Conservation (phyloP, 2,329 filamentous ascomycete genomes). For the Pleoardoris graminearum region DNA sequence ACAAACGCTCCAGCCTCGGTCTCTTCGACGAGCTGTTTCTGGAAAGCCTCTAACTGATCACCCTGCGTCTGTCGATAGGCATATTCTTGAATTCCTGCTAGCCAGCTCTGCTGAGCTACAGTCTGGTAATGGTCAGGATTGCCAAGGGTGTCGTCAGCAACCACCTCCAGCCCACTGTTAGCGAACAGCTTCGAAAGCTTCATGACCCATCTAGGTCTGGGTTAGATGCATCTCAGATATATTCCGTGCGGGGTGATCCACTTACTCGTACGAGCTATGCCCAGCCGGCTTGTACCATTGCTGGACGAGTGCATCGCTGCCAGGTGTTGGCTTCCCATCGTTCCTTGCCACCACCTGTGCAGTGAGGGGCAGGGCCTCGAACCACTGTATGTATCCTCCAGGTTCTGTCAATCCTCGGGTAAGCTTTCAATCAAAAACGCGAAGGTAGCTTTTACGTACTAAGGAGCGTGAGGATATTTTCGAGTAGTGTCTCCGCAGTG, state of each 20-base stretch:
- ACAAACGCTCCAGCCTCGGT: constrained; percentile 4
- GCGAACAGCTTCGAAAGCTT: constrained; percentile 1
- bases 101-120: constrained; percentile 5
- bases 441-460: constrained; percentile 20
- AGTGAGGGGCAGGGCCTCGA: constrained; percentile 9
- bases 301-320: constrained; percentile 10
- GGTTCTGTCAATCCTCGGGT: constrained; percentile 11
- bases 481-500: constrained; percentile 23
- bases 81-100: constrained; percentile 8
- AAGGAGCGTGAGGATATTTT: constrained; percentile 31
- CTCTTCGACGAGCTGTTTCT: constrained; percentile 8
- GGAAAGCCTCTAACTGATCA: background rate
- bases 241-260: background rate
- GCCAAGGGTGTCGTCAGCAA: constrained; percentile 7
- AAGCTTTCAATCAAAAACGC: background rate
- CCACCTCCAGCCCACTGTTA: constrained; percentile 2
- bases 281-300: constrained; percentile 11
- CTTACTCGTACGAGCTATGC: constrained; percentile 15
- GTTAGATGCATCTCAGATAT: background rate
- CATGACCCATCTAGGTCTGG: constrained; percentile 12
- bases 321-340: constrained; percentile 5
- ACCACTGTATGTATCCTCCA: constrained; percentile 20
- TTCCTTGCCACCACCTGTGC: background rate
- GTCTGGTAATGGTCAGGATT: constrained; percentile 11
- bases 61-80: background rate